A percentile compares a stretch with the other conserved stretches of the same genome.
phyloP scores from a whole-genome alignment of 2,329 filamentous ascomycete species.

The Hymenoscyphus scutula region DNA sequence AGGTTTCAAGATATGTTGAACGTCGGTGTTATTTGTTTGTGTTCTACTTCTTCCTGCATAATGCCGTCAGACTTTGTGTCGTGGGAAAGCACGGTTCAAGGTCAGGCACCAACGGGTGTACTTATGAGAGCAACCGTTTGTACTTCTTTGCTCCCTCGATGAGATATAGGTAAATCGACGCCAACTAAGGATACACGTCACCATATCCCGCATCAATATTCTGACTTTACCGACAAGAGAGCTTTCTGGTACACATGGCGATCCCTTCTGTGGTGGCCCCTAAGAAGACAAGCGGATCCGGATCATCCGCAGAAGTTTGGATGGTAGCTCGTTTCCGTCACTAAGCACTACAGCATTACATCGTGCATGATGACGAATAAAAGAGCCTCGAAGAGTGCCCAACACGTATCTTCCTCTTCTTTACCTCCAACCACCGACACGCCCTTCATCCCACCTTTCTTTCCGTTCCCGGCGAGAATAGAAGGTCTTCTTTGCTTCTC shows the following conservation, averaged over 20 bases:
- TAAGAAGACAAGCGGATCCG: slow-evolving; percentile 7
- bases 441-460: slow-evolving; percentile 91
- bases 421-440: slow-evolving; percentile 89
- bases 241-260: neutral
- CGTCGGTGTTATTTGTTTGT: slow-evolving; percentile 5
- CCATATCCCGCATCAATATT: neutral
- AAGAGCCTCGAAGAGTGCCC: neutral
- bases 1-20: slow-evolving; percentile 11
- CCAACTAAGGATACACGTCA: neutral
- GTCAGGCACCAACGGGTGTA: neutral
- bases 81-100: neutral
- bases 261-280: neutral
- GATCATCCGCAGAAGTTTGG: neutral
- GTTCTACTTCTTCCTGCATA: slow-evolving; percentile 9
- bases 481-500: slow-evolving; percentile 74
- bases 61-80: slow-evolving; percentile 3
- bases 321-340: neutral
- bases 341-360: slow-evolving; percentile 10
- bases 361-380: slow-evolving; percentile 8
- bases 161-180: neutral
- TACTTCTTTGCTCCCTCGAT: neutral
- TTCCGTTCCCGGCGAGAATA: slow-evolving; percentile 84
- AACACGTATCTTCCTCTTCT: neutral
- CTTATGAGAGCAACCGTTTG: neutral
- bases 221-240: neutral